Base-by-base conservation (phyloP, 1,284 basidiomycete genomes). In the Taiwanofungus camphoratus region DNA sequence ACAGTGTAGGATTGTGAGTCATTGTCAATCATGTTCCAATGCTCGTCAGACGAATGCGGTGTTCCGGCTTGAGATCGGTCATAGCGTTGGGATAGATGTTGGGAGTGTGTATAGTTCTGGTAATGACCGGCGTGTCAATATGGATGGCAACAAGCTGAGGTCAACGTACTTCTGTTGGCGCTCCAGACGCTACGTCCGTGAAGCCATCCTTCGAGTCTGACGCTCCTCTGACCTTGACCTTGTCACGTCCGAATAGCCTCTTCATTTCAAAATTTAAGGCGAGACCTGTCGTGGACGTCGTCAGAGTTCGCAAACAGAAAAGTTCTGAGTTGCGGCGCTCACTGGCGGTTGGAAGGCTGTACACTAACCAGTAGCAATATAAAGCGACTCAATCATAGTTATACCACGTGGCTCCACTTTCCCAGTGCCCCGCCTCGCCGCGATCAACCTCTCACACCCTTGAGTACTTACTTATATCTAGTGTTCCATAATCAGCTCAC, bases 211-310 rank as follows among this genome's bases (percentile, higher is more conserved):
- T 43, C 19, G 48, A 50, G 32, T 53, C 58, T 0, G 61, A 56
- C 0, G 57, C 59, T 26, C 60, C 55, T 46, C 60, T 69, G 5
- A 56, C 41, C 50, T 71, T 76, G 37, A 55, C 54, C 45, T 73
- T 77, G 53, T 75, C 74, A 41, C 73, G 62, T 24, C 60, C 63
- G 39, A 76, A 77, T 31, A 76, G 60, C 58, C 69, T 75, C 65
- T 67, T 74, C 74, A 76, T 76, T 36, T 49, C 21, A 44, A 27
- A 9, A 9, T 33, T 16, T 6, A 9, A 33, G 9, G 26, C n/a
- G 6, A 9, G 16, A 9, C 16, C 31, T 33, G 31, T 33, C 7
- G 16, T 18, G 16, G 18, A 33, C 9, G 31, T 7, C 7, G 31
- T 16, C 11, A 33, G 26, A 13, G 13, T 38, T 8, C 19, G 13